Base-by-base conservation (phyloP, 306 rosid species). In the Gillenia trifoliata region DNA sequence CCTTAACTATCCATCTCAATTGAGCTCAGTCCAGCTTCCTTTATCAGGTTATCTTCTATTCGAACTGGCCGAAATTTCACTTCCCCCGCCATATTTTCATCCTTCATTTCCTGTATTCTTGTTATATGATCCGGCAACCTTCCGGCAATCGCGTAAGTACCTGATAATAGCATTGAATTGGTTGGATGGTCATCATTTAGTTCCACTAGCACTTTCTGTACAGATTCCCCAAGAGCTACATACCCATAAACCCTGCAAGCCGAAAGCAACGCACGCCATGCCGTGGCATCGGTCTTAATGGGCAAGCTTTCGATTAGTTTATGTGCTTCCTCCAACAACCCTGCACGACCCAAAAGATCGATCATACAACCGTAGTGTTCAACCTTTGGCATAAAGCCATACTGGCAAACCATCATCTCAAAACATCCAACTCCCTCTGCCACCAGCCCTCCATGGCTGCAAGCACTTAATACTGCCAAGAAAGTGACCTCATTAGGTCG, bases 341-440 rank as follows among this genome's bases (percentile, higher is more conserved):
- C 97, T 11, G 90, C 89, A 55, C 97, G 85, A 63, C 97, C 93
- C 70, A 91, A 77, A 56, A 91, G 93, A 84, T 87, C 92, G 52
- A 91, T 36, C 68, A 89, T 75, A 71, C 94, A 85, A 72, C 92
- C 89, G 52, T 91, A 91, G 78, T 91, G 94, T 84, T 87, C 91
- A 67, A 86, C 81, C 64, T 62, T 78, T 31, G 89, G 94, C 41
- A 75, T 73, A 77, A 89, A 70, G 4, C 85, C 84, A 77, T 81
- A 82, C 60, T 84, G 60, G 64, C 76, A 68, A 72, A 91, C 88
- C 91, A 89, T 89, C 61, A 47, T 59, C 80, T 86, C 85, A 66
- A 89, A 89, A 82, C 85, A 73, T 45, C 68, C 49, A 74, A 81
- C 52, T 74, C 92, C 94, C 64, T 89, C 91, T 49, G 49, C 74